phyloP scores from a whole-genome alignment of 495 filamentous ascomycete genomes.

The Lichina pygmaea region DNA sequence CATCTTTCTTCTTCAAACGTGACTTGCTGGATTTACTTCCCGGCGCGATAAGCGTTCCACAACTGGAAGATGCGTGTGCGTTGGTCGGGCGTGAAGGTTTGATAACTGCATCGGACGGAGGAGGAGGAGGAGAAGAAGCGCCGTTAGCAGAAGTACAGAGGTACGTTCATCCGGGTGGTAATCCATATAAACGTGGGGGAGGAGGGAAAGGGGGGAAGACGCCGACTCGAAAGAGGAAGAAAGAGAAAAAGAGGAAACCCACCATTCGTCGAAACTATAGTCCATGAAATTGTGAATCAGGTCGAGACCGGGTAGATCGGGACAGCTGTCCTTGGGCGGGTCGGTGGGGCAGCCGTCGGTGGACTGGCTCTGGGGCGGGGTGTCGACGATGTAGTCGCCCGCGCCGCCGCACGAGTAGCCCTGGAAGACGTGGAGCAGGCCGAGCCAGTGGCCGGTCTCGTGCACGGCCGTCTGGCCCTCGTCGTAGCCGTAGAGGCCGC shows the following conservation, averaged over 20 bases:
- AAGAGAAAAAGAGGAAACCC: not conserved
- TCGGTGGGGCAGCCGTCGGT: slow-evolving; percentile 29
- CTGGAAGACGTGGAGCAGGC: slow-evolving; percentile 39
- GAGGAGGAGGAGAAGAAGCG: too few relatives aligned
- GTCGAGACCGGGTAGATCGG: not conserved
- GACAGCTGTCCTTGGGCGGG: not conserved
- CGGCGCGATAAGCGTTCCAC: not conserved
- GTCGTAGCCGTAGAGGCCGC: slow-evolving; percentile 23
- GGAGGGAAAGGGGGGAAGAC: not conserved
- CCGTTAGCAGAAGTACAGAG: too few relatives aligned
- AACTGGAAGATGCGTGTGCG: not conserved
- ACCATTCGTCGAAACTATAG: not conserved
- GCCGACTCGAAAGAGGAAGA: not conserved
- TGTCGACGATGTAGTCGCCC: slow-evolving; percentile 32
- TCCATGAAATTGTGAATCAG: not conserved
- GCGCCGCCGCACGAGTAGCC: slow-evolving; percentile 23
- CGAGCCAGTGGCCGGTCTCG: slow-evolving; percentile 42
- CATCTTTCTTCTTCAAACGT: not conserved
- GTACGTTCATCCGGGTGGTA: not conserved
- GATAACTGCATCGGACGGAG: not conserved
- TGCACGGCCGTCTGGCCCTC: slow-evolving; percentile 31
- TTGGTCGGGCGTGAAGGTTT: not conserved
- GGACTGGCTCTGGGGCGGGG: slow-evolving; percentile 22
- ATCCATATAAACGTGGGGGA: not conserved
- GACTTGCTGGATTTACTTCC: not conserved